Conservation (phyloP, 139 green algal species). For the Haematococcus lacustris region DNA sequence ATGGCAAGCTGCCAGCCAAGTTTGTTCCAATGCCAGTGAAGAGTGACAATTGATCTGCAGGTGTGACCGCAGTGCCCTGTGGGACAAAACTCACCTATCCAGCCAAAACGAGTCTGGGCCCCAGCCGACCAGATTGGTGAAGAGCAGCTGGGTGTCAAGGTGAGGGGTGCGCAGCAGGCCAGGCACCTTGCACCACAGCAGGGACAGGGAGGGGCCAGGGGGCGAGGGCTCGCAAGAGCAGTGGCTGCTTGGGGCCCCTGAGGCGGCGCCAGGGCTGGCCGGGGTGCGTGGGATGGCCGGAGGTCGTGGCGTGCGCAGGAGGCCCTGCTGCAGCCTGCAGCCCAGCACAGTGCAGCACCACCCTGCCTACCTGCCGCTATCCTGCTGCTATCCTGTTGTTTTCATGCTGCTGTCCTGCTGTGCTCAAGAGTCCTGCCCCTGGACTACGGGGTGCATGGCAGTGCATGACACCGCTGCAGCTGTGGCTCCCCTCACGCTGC, state of each 20-base stretch:
- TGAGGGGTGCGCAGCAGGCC: no score
- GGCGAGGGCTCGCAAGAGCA: background rate
- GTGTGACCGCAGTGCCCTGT: no score
- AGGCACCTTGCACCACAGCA: background rate
- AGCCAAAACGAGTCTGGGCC: constrained; percentile 81
- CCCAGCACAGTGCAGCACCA: no score
- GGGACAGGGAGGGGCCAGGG: background rate
- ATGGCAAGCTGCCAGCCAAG: no score
- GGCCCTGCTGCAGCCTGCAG: no score
- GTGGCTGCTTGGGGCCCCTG: background rate
- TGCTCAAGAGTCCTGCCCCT: background rate
- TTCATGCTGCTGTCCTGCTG: background rate
- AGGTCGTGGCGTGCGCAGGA: no score
- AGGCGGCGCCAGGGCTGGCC: background rate
- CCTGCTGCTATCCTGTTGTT: no score
- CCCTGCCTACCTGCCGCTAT: no score
- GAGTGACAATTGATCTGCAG: no score
- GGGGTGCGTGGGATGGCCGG: background rate
- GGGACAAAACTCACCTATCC: constrained; percentile 62
- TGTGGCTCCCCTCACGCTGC: background rate
- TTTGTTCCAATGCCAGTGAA: no score
- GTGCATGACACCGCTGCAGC: background rate
- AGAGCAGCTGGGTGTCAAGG: no score
- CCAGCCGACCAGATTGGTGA: constrained; percentile 29
- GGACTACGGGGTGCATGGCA: background rate